Percentiles rank a stretch among this genome's conserved stretches.
phyloP scores from a whole-genome alignment of 108 stramenopile genomes.

The Seminavis robusta region DNA sequence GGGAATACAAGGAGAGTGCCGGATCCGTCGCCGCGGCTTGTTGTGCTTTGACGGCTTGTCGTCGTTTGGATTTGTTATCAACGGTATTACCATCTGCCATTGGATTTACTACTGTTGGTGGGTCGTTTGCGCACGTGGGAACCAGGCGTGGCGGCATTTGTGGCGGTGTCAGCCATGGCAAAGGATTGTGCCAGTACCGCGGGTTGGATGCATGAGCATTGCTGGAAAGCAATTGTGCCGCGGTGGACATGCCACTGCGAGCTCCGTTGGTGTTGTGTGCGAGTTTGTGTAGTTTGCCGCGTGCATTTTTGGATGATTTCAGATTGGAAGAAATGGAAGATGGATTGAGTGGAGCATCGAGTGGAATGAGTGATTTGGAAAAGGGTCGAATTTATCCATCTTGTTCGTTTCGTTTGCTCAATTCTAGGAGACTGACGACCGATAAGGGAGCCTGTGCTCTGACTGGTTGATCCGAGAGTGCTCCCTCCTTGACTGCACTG shows the following conservation, averaged over 20 bases:
- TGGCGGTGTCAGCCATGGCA: too few relatives aligned
- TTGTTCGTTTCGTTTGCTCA: constrained; percentile 67
- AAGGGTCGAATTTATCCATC: constrained; percentile 79
- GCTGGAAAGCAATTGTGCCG: constrained; percentile 51
- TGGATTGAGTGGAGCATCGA: constrained; percentile 48
- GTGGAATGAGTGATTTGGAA: constrained; percentile 48
- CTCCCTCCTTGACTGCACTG: constrained; percentile 57
- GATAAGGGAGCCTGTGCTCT: constrained; percentile 75
- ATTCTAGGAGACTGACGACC: constrained; percentile 57
- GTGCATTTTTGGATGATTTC: constrained; percentile 54
- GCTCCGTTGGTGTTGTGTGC: too few relatives aligned
- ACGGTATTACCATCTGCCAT: too few relatives aligned
- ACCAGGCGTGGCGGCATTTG: constrained; percentile 49
- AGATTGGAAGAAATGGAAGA: constrained; percentile 53
- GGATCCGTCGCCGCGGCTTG: constrained; percentile 67
- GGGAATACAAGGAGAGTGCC: constrained; percentile 50
- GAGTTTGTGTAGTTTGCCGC: constrained; percentile 54
- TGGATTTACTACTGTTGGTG: too few relatives aligned
- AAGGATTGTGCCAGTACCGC: too few relatives aligned
- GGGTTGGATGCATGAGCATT: constrained; percentile 72
- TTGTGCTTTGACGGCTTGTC: constrained; percentile 25
- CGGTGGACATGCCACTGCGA: constrained; percentile 37
- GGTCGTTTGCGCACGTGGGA: too few relatives aligned
- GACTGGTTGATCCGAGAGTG: constrained; percentile 61
- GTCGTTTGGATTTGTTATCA: neutral